Evolutionary conservation across 306 rosid genomes (phyloP).

Genomic region (Rosa rugosa): DNA sequence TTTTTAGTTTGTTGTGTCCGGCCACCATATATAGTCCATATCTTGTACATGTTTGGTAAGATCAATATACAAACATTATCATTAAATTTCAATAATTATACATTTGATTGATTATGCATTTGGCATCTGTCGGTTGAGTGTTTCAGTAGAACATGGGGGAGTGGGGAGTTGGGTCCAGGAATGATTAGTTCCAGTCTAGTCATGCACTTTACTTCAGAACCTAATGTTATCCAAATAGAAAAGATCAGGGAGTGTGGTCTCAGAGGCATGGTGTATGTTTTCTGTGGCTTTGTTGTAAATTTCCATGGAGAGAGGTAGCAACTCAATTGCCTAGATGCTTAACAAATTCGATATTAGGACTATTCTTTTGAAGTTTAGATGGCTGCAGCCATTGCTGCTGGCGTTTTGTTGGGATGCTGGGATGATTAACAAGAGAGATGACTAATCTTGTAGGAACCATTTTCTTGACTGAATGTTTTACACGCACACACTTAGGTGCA

Average conservation of each 20-base stretch:
- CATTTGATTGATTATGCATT: background rate
- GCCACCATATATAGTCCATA: no score
- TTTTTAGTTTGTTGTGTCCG: no score
- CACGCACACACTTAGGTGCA: no score
- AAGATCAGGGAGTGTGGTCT: background rate
- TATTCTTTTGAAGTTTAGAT: background rate
- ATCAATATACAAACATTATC: no score
- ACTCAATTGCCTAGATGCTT: background rate
- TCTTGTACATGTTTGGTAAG: no score
- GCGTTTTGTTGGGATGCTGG: background rate
- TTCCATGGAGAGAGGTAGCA: background rate
- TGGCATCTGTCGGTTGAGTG: background rate
- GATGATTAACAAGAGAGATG: background rate
- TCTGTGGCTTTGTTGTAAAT: background rate
- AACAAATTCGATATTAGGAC: background rate
- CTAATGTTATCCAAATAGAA: background rate
- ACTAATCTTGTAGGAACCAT: background rate
- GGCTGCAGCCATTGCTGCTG: background rate
- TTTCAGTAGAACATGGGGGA: constrained; percentile 8
- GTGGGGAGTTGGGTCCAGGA: background rate
- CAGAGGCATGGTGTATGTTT: background rate
- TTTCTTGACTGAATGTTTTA: constrained; percentile 2
- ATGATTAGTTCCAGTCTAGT: background rate
- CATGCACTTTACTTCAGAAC: background rate
- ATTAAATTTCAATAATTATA: no score